Evolutionary conservation across 164 flowering plant species (phyloP), one percentile per base, ranked within the genome.

Genomic region (Cinnamomum chago): DNA sequence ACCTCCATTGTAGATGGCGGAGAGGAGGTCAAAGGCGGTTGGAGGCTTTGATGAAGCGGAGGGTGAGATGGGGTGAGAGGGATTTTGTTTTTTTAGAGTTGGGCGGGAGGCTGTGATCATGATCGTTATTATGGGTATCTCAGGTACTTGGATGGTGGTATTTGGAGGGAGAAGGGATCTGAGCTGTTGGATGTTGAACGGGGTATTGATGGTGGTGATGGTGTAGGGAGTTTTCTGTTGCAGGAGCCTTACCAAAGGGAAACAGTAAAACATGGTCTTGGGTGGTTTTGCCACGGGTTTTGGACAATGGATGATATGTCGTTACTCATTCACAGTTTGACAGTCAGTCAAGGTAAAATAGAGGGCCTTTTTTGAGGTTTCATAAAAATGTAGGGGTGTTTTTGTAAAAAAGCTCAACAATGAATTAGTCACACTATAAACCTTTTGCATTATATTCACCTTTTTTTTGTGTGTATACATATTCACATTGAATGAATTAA

Each of bases 101-200:
- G 12, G 77, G 77, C n/a, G 77, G 77, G 27, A 75, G 60, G n/a
- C 73, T 69, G 52, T 76, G 71, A 24, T 65, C 74, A 7, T 71
- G n/a, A 30, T 55, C 20, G 33, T 64, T 60, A 76, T n/a, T 24
- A 1, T 67, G n/a, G 79, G 79, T 20, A 72, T 67, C 11, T 58
- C 60, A 22, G 75, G 50, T 2, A 72, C n/a, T 13, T 6, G 58
- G 33, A 76, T 71, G 33, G 60, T 65, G 17, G 30, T 64, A 30
- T 20, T 13, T 30, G 65, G 23, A 18, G 68, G 58, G 14, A 67
- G 58, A n/a, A 35, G 17, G 7, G 71, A 67, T 55, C 52, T 51
- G 50, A 72, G 50, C 62, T 18, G 50, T 24, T 17, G 10, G 58
- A 67, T 52, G 67, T 76, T 72, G 67, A 65, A 50, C 18, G 75